Percentiles rank a stretch among this genome's conserved stretches.
These are phyloP conservation scores for Chlamydomonas sp. DNA, from an alignment of 139 green algal species.

Conservation along the genomic window DNA sequence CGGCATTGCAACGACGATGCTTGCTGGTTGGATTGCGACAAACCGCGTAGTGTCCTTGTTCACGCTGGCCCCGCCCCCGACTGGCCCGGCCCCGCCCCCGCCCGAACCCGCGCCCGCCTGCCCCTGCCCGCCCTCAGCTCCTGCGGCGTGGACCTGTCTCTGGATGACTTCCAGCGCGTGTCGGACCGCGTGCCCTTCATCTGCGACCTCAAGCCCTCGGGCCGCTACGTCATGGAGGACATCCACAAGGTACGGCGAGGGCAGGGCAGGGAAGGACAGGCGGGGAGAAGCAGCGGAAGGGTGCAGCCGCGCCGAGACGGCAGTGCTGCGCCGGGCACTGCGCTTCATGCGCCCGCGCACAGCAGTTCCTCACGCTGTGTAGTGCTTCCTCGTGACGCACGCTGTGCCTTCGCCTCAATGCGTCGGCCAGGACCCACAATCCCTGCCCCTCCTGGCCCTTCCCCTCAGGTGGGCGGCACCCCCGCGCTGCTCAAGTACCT, in stretches of 20 bases:
- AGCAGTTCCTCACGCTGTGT: no score
- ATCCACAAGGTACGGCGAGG: slow-evolving; percentile 85
- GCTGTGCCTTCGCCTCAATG: no score
- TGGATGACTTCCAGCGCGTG: slow-evolving; percentile 97
- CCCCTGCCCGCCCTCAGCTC: slow-evolving; percentile 37
- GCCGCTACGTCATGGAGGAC: slow-evolving; percentile 99
- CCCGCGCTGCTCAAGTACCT: slow-evolving; percentile 98
- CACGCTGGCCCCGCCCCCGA: no score
- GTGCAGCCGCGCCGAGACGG: no score
- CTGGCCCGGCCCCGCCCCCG: neutral
- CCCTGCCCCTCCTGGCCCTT: no score
- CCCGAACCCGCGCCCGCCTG: neutral
- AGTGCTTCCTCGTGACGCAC: no score
- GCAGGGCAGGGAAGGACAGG: neutral
- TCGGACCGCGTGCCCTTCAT: slow-evolving; percentile 94
- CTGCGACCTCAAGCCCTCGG: slow-evolving; percentile 95
- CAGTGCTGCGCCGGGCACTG: no score
- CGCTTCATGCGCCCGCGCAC: no score
- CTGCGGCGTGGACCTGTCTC: slow-evolving; percentile 80
- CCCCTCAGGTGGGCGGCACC: slow-evolving; percentile 83
- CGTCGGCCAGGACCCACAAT: no score
- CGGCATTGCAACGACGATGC: neutral
- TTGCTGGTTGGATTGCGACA: neutral
- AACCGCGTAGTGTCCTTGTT: no score
- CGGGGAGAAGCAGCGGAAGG: neutral